Base-by-base conservation (phyloP, 257 asterid species). In the Agastache rugosa region DNA sequence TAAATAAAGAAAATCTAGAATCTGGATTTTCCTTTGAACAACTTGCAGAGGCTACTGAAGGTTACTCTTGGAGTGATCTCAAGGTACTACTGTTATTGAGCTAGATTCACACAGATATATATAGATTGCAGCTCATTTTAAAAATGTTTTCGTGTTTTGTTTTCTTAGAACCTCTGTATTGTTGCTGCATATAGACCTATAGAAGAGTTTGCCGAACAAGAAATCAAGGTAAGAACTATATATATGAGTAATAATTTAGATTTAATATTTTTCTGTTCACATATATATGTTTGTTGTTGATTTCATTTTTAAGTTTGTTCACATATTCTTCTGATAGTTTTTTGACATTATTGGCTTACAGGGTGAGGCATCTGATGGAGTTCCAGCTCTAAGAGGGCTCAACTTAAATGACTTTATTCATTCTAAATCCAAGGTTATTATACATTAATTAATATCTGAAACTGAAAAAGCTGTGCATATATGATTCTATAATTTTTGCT, bases 11-110 rank as follows among this genome's bases (percentile, higher is more conserved):
- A 85, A 90, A 89, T 77, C 81, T 94, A 63, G 92, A 84, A 81
- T 10, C 90, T 11, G 90, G 75, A n/a, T 94, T 94, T 68, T 68
- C 90, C 8, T 84, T 84, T 70, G 90, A 90, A 55, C 83, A 89
- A 73, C 97, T 94, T n/a, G 97, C 97, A 41, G 85, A 89, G 82
- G 87, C 88, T 67, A 94, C 99, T 8, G 99, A 90, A 59, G 97
- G 97, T 82, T 94, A 94, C 81, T 94, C 97, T 11, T 97, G 99
- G 76, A 91, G 97, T 54, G 99, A 94, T 80, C 88, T 94, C 64
- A 94, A 90, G 97, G 99, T 92, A 81, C 41, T 39, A 39, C 44
- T 9, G 8, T 47, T 65, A 5, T 5, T 31, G 0, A 29, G 53
- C 3, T 9, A 65, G 69, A 77, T 69, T 64, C 63, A 27, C 63